Evolutionary conservation across 768 basidiomycete genomes (phyloP).

Genomic region (Flagelloscypha sp.): DNA sequence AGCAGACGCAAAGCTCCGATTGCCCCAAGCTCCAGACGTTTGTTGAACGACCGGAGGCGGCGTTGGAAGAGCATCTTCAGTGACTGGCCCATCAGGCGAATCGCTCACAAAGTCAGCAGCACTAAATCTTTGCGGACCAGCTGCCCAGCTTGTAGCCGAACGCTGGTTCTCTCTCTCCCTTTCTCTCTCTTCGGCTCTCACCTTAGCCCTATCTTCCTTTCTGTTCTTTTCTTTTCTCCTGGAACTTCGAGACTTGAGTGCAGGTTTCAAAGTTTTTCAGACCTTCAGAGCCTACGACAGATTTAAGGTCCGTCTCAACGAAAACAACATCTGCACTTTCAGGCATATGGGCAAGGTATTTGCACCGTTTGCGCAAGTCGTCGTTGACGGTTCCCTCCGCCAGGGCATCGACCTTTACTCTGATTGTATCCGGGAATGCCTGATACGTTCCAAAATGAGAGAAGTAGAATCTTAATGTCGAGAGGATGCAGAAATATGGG

Average conservation of each 20-base stretch:
- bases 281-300: constrained; percentile 68
- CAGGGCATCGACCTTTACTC: constrained; percentile 69
- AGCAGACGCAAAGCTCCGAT: constrained; percentile 75
- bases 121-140: constrained; percentile 1
- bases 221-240: constrained; percentile 74
- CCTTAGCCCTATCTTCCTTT: constrained; percentile 82
- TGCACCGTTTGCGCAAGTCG: constrained; percentile 89
- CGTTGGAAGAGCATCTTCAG: constrained; percentile 8
- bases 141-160: constrained; percentile 13
- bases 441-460: constrained; percentile 76
- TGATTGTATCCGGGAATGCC: constrained; percentile 76
- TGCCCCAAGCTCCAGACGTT: constrained; percentile 62
- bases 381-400: constrained; percentile 82
- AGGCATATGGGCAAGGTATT: constrained; percentile 89
- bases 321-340: constrained; percentile 91
- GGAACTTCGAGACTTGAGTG: constrained; percentile 65
- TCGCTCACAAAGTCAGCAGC: constrained; percentile 14
- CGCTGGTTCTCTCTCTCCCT: constrained; percentile 37
- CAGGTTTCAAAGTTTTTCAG: constrained; percentile 77
- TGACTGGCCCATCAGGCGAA: constrained; percentile 15
- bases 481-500: constrained; percentile 92
- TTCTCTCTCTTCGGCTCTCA: constrained; percentile 69
- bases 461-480: constrained; percentile 87
- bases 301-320: constrained; percentile 76
- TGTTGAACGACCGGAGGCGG: constrained; percentile 14